These are phyloP conservation scores for Irpex lacteus DNA, from an alignment of 1,284 basidiomycete species.

Conservation along the genomic window DNA sequence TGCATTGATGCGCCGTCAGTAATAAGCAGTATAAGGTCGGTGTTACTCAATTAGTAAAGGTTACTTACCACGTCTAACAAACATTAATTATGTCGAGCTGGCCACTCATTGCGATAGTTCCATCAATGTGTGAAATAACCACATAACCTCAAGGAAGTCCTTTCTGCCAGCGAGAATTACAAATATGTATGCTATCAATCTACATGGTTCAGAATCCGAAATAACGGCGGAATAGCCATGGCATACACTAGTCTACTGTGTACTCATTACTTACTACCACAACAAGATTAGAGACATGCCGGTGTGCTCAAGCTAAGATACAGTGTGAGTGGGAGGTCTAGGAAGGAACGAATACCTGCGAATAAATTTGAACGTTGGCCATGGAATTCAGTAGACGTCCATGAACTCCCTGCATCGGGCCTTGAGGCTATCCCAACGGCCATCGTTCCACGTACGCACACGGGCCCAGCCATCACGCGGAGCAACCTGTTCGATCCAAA, in stretches of 20 bases:
- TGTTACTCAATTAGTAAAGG: neutral
- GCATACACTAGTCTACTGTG: neutral
- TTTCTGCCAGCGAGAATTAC: neutral
- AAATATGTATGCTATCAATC: neutral
- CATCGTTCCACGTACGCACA: conserved; percentile 59
- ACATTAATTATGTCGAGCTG: neutral
- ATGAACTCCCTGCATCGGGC: conserved; percentile 60
- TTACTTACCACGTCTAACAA: neutral
- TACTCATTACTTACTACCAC: neutral
- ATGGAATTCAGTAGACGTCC: conserved; percentile 44
- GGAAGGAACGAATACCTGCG: neutral
- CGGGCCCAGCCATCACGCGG: conserved; percentile 65
- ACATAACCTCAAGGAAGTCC: neutral
- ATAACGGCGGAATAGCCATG: neutral
- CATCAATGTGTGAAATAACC: neutral
- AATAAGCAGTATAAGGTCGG: neutral
- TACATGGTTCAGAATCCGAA: neutral
- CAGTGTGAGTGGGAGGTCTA: neutral
- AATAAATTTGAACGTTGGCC: neutral
- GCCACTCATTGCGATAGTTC: too few species aligned
- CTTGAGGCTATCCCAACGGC: conserved; percentile 57
- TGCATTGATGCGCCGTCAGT: neutral
- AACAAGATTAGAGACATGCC: neutral
- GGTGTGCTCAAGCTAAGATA: neutral
- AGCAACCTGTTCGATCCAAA: conserved; percentile 68